Evolutionary conservation across 2,329 filamentous ascomycete species (phyloP).

Genomic region (Colletotrichum sojae): DNA sequence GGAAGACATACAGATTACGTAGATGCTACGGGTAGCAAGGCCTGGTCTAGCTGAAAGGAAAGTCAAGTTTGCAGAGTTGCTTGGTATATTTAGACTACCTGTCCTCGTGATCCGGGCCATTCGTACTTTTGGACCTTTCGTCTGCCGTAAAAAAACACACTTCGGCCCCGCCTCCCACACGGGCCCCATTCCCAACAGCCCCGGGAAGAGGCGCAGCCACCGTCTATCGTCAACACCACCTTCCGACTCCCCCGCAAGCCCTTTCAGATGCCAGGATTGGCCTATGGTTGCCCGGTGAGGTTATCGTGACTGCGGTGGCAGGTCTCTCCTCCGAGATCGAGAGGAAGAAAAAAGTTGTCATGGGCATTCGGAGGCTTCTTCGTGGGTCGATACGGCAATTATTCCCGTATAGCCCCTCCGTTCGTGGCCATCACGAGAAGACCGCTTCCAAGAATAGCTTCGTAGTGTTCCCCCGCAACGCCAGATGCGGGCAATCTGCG

Average conservation of each 20-base stretch:
- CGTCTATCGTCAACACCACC: constrained; percentile 31
- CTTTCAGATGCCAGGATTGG: constrained; percentile 4
- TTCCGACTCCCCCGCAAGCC: constrained; percentile 24
- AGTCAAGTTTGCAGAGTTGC: not conserved
- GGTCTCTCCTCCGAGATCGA: not conserved
- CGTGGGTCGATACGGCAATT: not conserved
- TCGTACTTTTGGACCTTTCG: not conserved
- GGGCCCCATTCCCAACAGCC: constrained; percentile 5
- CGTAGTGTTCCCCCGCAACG: constrained; percentile 3
- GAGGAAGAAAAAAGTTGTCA: not conserved
- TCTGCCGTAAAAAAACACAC: not conserved
- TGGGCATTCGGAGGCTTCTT: constrained; percentile 1
- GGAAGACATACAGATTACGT: constrained; percentile 1
- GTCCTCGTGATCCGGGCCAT: constrained; percentile 25
- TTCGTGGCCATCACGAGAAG: not conserved
- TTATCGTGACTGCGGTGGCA: not conserved
- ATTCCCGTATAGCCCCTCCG: not conserved
- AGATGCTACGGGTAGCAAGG: not conserved
- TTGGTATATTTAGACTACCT: constrained; percentile 35
- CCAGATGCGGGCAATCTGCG: not conserved
- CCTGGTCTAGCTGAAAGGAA: not conserved
- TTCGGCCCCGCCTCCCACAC: constrained; percentile 14
- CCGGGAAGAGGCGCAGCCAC: constrained; percentile 30
- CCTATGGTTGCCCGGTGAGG: constrained; percentile 6
- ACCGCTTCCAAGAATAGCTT: constrained; percentile 26